phyloP scores from a whole-genome alignment of 495 filamentous ascomycete genomes.

The Lophiotrema nucula region DNA sequence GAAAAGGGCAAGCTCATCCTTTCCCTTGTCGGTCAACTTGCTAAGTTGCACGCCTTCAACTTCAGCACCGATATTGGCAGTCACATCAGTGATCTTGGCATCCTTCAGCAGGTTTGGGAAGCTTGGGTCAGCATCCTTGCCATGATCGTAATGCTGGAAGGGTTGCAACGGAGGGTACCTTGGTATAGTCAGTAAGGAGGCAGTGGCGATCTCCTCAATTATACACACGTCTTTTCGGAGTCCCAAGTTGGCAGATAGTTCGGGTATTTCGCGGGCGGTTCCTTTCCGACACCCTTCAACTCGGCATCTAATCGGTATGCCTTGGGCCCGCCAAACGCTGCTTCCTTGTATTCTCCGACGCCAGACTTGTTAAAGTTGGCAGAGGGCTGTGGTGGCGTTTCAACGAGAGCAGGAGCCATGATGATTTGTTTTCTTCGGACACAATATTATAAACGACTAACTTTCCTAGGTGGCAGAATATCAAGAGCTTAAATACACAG shows the following conservation, averaged over 20 bases:
- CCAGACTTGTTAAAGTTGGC: conserved; percentile 22
- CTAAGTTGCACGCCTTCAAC: conserved; percentile 74
- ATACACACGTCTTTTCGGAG: conserved; percentile 49
- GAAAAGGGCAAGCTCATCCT: conserved; percentile 77
- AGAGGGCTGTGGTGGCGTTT: conserved; percentile 16
- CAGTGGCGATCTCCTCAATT: conserved; percentile 4
- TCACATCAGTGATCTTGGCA: conserved; percentile 57
- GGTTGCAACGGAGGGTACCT: conserved; percentile 62
- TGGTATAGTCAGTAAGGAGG: conserved; percentile 4
- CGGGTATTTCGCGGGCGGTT: conserved; percentile 58
- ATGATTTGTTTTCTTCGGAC: conserved; percentile 1
- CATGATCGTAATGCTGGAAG: conserved; percentile 72
- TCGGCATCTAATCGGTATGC: conserved; percentile 34
- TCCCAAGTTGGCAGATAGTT: conserved; percentile 79
- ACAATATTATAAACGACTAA: neutral
- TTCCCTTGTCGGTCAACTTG: conserved; percentile 62
- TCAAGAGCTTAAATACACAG: neutral
- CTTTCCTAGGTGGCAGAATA: conserved; percentile 5
- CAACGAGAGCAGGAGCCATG: conserved; percentile 40
- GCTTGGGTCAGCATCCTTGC: conserved; percentile 65
- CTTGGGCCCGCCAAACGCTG: conserved; percentile 35
- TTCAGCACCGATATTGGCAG: conserved; percentile 73
- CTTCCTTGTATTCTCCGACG: conserved; percentile 36
- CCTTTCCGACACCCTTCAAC: conserved; percentile 40
- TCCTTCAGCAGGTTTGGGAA: conserved; percentile 66